phyloP scores from a whole-genome alignment of 768 basidiomycete genomes.

The Daedaleopsis nitida region DNA sequence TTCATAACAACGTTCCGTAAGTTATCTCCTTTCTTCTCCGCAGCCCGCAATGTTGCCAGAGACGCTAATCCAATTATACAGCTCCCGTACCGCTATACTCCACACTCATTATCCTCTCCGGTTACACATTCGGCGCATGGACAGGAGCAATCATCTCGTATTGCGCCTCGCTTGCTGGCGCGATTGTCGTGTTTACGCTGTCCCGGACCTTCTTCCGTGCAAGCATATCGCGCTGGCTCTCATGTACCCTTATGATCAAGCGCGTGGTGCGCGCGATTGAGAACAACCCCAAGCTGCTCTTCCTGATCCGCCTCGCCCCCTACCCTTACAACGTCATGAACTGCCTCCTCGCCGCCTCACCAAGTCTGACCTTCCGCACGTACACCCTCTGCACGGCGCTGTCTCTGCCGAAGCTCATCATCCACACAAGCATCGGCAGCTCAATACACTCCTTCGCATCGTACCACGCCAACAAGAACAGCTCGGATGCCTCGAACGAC shows the following conservation, averaged over 20 bases:
- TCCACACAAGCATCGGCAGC: constrained; percentile 87
- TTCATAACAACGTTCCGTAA: constrained; percentile 87
- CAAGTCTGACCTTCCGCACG: constrained; percentile 74
- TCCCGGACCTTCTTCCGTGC: constrained; percentile 76
- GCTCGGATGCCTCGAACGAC: constrained; percentile 12
- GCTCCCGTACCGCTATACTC: constrained; percentile 92
- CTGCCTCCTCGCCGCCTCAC: constrained; percentile 87
- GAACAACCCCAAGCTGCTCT: constrained; percentile 82
- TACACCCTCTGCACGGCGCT: constrained; percentile 81
- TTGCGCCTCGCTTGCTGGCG: constrained; percentile 81
- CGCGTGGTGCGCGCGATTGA: constrained; percentile 88
- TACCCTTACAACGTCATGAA: constrained; percentile 97
- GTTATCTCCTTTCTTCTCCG: constrained; percentile 30
- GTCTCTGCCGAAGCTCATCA: constrained; percentile 85
- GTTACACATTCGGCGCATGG: constrained; percentile 88
- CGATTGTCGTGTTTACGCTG: constrained; percentile 78
- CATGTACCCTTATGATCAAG: constrained; percentile 68
- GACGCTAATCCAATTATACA: constrained; percentile 31
- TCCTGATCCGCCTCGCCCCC: constrained; percentile 90
- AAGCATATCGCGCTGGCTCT: constrained; percentile 71
- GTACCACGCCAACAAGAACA: constrained; percentile 45
- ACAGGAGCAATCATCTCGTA: constrained; percentile 87
- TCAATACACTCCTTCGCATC: constrained; percentile 84
- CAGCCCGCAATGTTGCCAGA: constrained; percentile 11
- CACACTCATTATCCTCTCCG: constrained; percentile 88